Evolutionary conservation across 2,329 filamentous ascomycete species (phyloP), one percentile per base, ranked within the genome.

Genomic region (Arachnopeziza araneosa): DNA sequence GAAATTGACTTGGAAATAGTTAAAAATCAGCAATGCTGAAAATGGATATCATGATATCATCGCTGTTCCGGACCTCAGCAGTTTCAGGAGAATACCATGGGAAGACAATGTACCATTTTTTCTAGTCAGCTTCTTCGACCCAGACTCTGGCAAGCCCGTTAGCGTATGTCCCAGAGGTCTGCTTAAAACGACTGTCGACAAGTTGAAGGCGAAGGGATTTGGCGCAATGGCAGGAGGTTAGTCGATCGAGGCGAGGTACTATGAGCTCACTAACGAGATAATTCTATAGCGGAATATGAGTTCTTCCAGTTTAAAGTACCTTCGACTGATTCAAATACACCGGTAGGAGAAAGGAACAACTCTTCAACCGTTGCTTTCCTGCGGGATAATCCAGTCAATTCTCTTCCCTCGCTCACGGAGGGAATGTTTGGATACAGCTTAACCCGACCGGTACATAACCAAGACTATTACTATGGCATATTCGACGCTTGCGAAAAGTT

Each of bases 341-440:
- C 78, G 22, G 74, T 78, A 30, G 72, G 79, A 22, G 80, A 86
- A 71, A 78, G 80, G 60, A 86, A 85, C 64, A 82, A 82, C 9
- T 85, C 87, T 30, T 86, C 89, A 0, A 89, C 91, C 0, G 89
- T 91, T 24, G 77, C 81, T 8, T 96, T 90, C 73, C 83, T 96
- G 48, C 81, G 84, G 69, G 78, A 87, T 7, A 91, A 96, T 72
- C 83, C 90, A 0, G 85, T 89, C 17, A 79, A 87, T 54, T 75
- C 85, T n/a, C 82, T 96, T 9, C 91, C 91, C 0, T 80, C 89
- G 24, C 77, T 97, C 55, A 96, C 93, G 9, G 90, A 96, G 71
- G 93, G 93, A 70, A 96, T 96, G 93, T 96, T 96, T 69, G 93
- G 92, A 61, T 97, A 97, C 78, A 95, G 90, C 64, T 79, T 96